Percentiles rank a stretch among this genome's conserved stretches.
phyloP scores from a whole-genome alignment of 2,329 filamentous ascomycete species.

The Sarocladium strictum region DNA sequence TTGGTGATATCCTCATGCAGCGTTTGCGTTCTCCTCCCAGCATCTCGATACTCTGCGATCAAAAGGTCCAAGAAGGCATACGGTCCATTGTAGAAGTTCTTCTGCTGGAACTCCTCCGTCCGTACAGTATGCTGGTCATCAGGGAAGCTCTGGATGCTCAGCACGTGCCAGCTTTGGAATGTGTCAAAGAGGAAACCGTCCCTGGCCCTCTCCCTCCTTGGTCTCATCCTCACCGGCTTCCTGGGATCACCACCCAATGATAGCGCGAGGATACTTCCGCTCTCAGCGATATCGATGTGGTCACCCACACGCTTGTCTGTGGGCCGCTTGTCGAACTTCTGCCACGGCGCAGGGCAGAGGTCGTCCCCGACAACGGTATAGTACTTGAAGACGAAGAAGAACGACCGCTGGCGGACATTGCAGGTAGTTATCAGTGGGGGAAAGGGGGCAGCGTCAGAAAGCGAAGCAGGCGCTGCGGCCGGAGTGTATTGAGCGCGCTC shows the following conservation, averaged over 20 bases:
- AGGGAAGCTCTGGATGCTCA: constrained; percentile 53
- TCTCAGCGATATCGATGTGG: constrained; percentile 55
- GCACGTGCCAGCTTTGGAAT: constrained; percentile 55
- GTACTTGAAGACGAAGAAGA: constrained; percentile 61
- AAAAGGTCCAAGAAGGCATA: constrained; percentile 56
- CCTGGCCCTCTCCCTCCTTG: constrained; percentile 39
- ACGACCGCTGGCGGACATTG: constrained; percentile 45
- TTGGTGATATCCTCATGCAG: constrained; percentile 52
- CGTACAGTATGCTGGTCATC: constrained; percentile 53
- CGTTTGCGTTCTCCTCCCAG: constrained; percentile 49
- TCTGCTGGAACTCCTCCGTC: constrained; percentile 44
- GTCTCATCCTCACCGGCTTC: constrained; percentile 39
- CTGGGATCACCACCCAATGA: constrained; percentile 47
- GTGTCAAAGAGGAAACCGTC: constrained; percentile 51
- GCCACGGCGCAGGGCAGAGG: constrained; percentile 54
- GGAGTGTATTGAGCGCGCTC: constrained; percentile 16
- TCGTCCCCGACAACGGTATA: constrained; percentile 54
- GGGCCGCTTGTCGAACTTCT: constrained; percentile 44
- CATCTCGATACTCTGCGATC: constrained; percentile 54
- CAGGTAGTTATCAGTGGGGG: background rate
- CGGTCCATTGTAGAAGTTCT: constrained; percentile 53
- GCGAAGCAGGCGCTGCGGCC: constrained; percentile 12
- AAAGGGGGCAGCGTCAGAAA: constrained; percentile 26
- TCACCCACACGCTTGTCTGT: constrained; percentile 30
- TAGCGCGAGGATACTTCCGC: constrained; percentile 53